Evolutionary conservation across 192 early-diverging fungal species (phyloP).

Genomic region (Coemansia umbellata): DNA sequence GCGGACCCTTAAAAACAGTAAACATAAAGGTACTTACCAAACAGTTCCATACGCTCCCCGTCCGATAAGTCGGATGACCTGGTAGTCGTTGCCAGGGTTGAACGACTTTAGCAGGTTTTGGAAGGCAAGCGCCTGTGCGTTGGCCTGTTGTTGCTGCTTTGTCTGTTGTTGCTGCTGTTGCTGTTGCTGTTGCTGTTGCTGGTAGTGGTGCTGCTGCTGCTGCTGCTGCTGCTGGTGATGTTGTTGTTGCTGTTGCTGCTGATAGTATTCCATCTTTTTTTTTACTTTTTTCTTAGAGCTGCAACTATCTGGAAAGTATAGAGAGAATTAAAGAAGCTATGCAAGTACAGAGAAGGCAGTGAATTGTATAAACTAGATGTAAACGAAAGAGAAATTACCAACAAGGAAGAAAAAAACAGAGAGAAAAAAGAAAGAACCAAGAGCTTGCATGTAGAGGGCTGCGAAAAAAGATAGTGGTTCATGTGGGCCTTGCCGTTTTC

Average conservation of each 20-base stretch:
- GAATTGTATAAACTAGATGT: constrained; percentile 3
- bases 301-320: background rate
- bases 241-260: constrained; percentile 28
- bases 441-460: background rate
- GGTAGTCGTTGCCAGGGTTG: constrained; percentile 78
- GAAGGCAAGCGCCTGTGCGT: constrained; percentile 38
- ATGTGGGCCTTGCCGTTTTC: too few relatives aligned
- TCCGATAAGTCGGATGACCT: constrained; percentile 81
- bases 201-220: constrained; percentile 23
- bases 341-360: constrained; percentile 3
- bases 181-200: constrained; percentile 19
- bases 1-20: constrained; percentile 4
- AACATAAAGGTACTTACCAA: constrained; percentile 60
- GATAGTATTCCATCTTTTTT: constrained; percentile 29
- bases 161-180: constrained; percentile 33
- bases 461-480: too few relatives aligned
- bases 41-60: constrained; percentile 93
- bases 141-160: constrained; percentile 47
- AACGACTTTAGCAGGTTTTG: constrained; percentile 59
- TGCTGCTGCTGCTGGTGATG: constrained; percentile 12
- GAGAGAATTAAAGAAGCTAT: background rate
- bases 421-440: constrained; percentile 2
- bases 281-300: background rate
- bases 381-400: constrained; percentile 5
- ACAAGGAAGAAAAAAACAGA: background rate